Base-by-base conservation (phyloP, 805 yeast genomes). In the Ogataea populi-albae region DNA sequence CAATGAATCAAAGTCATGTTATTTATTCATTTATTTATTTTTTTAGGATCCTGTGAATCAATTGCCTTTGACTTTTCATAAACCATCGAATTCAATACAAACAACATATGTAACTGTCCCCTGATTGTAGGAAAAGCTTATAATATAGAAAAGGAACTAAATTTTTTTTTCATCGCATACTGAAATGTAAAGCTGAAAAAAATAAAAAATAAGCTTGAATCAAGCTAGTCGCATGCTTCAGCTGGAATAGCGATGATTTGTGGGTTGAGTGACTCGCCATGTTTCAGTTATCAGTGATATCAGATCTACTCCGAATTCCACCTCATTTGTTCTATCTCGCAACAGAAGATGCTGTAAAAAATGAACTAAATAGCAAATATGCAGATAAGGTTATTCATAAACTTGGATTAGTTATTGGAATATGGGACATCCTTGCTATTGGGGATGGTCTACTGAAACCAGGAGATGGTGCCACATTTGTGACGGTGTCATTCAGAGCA, bases 401-500 rank as follows among this genome's bases (percentile, higher is more conserved):
- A 52, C 66, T 88, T 14, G 99, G 99, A 2, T 70, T 93, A 3
- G 89, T 87, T 28, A 64, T 93, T 12, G 71, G 93, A 2, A 71
- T 91, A 12, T 91, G 91, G 80, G 98, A 93, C 56, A 57, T 93
- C 4, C 62, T 80, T 29, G 73, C 72, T n/a, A 79, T 84, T 17
- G 86, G 85, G 32, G 98, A 93, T 49, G 98, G 98, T 4, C 69
- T 86, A 45, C 68, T 93, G 41, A 83, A 79, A 50, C 96, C 96
- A 1, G 98, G 98, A 6, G 98, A 93, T 61, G 98, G 98, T 6
- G 87, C 89, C 2, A 72, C 87, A 4, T 89, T 71, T 50, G 79
- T 86, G 26, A 83, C 81, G 45, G 85, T 82, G 14, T 73, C 68
- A 37, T 86, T 88, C 54, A 65, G 97, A 34, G 69, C 83, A 30